phyloP scores from a whole-genome alignment of 1,284 basidiomycete species.

The Puccinia triticina region DNA sequence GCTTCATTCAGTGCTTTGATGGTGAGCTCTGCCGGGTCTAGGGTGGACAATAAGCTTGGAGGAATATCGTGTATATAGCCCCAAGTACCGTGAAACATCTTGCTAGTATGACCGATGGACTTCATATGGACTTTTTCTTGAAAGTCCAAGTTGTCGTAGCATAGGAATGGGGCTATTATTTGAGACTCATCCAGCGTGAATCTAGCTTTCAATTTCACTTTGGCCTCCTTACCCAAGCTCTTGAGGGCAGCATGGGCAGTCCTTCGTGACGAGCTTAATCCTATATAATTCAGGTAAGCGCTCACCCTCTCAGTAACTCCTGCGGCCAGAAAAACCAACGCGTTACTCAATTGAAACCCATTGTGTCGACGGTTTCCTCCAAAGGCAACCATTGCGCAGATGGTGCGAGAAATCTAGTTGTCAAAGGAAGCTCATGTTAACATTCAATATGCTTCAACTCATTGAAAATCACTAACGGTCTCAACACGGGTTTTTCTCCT shows the following conservation, averaged over 20 bases:
- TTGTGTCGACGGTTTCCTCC: neutral
- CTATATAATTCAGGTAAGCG: neutral
- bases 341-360: neutral
- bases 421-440: no score
- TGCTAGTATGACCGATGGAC: neutral
- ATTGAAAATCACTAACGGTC: neutral
- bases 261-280: neutral
- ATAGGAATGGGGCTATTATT: neutral
- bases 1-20: neutral
- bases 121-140: neutral
- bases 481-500: neutral
- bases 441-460: no score
- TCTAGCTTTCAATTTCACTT: neutral
- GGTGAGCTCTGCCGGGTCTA: no score
- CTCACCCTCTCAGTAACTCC: neutral
- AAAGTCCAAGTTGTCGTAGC: neutral
- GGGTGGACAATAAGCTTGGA: neutral
- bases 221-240: neutral
- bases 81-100: slow-evolving; percentile 1
- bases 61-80: neutral
- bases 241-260: no score
- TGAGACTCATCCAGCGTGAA: neutral
- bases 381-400: neutral
- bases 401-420: neutral
- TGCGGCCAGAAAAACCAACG: neutral